phyloP scores from a whole-genome alignment of 2,329 filamentous ascomycete species.

The Teratosphaeria viscida region DNA sequence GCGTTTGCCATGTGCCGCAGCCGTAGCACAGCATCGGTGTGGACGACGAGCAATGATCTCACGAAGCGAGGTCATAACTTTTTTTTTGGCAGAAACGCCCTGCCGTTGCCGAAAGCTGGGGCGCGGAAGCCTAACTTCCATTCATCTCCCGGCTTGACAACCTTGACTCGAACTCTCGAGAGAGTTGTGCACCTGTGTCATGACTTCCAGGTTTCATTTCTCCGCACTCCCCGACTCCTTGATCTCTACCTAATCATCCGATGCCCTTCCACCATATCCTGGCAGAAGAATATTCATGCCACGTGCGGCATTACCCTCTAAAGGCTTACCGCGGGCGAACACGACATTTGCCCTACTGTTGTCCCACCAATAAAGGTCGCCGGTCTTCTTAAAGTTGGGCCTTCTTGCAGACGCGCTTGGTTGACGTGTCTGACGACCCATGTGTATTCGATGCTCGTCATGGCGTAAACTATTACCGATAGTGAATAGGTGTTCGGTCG shows the following conservation, averaged over 20 bases:
- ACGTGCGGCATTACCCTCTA: background rate
- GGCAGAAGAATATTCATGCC: background rate
- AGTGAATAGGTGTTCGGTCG: background rate
- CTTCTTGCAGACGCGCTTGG: background rate
- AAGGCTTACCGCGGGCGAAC: background rate
- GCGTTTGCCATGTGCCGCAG: background rate
- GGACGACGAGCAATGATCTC: background rate
- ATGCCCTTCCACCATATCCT: background rate
- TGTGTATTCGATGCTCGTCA: background rate
- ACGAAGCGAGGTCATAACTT: background rate
- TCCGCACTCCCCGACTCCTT: background rate
- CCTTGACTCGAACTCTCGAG: background rate
- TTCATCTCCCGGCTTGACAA: background rate
- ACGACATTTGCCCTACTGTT: background rate
- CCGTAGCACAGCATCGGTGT: background rate
- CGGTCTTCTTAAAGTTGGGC: background rate
- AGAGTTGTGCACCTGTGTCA: background rate
- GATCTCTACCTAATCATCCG: background rate
- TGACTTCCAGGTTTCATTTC: background rate
- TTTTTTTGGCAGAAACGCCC: background rate
- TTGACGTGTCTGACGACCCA: background rate
- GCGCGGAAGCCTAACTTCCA: background rate
- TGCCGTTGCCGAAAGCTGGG: background rate
- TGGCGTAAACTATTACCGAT: background rate
- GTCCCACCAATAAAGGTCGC: background rate